Evolutionary conservation across 148 eudicot species (phyloP), one percentile per base, ranked within the genome.

Genomic region (Pouteria glomerata): DNA sequence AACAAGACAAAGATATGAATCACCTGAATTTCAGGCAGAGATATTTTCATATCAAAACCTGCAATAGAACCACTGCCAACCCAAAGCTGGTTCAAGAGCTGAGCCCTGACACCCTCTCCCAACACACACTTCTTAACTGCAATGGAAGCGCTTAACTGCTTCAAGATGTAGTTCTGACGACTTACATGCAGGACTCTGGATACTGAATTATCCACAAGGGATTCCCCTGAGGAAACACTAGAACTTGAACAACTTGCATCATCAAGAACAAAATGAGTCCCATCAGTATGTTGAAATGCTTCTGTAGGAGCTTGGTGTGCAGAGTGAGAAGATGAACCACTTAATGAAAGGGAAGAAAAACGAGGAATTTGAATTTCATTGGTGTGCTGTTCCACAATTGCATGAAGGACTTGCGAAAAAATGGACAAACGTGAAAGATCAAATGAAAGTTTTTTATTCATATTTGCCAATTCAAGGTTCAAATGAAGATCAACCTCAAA

Each of bases 1-100:
- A 13, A 59, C 39, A 33, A 6, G 24, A 24, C 8, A 26, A 44
- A 56, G 12, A 44, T 34, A 80, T 34, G 3, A 52, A 68, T 71
- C 77, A 92, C 99, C 92, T 92, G 85, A 66, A 95, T 76, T 76
- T 95, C 96, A 73, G 79, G 69, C 55, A 92, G 78, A 29, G 99
- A 91, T 50, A 95, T 69, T 63, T 88, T 86, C 79, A 95, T 29
- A 63, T 95, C 89, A 52, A 89, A 78, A 58, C 94, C 94, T 26
- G 89, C 74, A 76, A 86, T 73, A 82, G 89, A 83, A 66, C 97
- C 97, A 74, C 65, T 73, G 56, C 99, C 99, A 83, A 73, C 77
- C 97, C 97, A 95, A 65, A 80, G 77, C 57, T 79, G 83, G 74
- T 71, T 75, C 74, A 56, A 66, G 59, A 73, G 55, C 63, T n/a